Conservation (phyloP, 495 filamentous ascomycete species). For the Xylaria grammica region DNA sequence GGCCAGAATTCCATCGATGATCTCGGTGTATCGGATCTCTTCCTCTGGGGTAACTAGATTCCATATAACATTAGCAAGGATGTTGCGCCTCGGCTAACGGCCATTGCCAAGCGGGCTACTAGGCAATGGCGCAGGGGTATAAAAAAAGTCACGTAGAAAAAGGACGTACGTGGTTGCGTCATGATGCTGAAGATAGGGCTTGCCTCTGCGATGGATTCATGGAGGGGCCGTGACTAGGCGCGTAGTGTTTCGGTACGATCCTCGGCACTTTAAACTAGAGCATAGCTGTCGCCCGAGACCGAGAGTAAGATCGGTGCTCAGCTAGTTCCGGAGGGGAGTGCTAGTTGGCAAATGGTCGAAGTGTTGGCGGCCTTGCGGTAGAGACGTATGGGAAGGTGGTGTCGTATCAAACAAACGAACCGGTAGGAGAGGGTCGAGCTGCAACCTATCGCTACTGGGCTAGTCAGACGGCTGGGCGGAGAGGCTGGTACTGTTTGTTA, state of each 20-base stretch:
- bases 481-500: not conserved
- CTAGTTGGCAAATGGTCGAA: not conserved
- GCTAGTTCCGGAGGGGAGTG: not conserved
- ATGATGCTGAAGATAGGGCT: constrained; percentile 17
- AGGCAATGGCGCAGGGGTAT: not conserved
- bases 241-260: constrained; percentile 6
- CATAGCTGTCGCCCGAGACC: constrained; percentile 27
- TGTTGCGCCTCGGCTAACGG: not conserved
- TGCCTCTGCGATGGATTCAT: constrained; percentile 19
- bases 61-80: constrained; percentile 16
- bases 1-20: constrained; percentile 91
- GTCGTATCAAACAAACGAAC: not conserved
- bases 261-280: constrained; percentile 24
- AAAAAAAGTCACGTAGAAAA: not conserved
- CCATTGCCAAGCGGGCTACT: not conserved
- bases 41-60: constrained; percentile 68
- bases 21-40: constrained; percentile 71
- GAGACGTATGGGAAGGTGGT: not conserved
- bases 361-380: not conserved
- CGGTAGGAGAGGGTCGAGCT: not conserved
- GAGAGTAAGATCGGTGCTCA: constrained; percentile 3
- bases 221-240: not conserved
- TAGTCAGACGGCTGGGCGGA: not conserved
- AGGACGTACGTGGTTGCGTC: constrained; percentile 23
- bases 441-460: not conserved